These are phyloP conservation scores for Ceratobasidium sp. DNA, from an alignment of 1,284 basidiomycete species.

Conservation along the genomic window DNA sequence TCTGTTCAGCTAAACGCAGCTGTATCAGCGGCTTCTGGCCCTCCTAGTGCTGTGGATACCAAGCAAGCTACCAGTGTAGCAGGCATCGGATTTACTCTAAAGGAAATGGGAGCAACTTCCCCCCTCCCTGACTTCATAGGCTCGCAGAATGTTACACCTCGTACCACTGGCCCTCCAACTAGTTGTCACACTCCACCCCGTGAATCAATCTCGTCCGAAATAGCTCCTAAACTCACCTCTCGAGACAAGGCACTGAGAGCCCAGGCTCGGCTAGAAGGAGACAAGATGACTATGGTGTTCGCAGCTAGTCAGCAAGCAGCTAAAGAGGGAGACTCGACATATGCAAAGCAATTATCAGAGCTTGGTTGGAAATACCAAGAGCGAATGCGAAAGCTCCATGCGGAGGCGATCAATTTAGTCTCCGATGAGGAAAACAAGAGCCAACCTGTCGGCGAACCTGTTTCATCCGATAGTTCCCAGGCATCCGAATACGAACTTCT, in stretches of 20 bases:
- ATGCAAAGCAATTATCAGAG: constrained; percentile 83
- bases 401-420: constrained; percentile 87
- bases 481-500: too few relatives aligned
- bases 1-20: background rate
- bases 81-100: constrained; percentile 7
- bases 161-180: constrained; percentile 10
- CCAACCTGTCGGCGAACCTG: constrained; percentile 66
- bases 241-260: constrained; percentile 60
- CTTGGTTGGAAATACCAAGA: constrained; percentile 81
- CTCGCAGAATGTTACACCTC: constrained; percentile 13
- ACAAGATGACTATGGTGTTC: constrained; percentile 67
- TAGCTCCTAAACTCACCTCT: too few relatives aligned
- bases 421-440: constrained; percentile 56
- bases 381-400: constrained; percentile 80
- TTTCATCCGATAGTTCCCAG: too few relatives aligned
- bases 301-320: constrained; percentile 72
- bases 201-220: constrained; percentile 25
- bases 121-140: too few relatives aligned
- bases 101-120: too few relatives aligned
- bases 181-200: constrained; percentile 30
- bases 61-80: background rate
- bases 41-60: constrained; percentile 14
- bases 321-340: constrained; percentile 69
- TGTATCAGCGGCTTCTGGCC: background rate
- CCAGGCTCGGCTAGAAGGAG: constrained; percentile 49